Conservation (phyloP, 2,329 filamentous ascomycete genomes). For the Colletotrichum incanum region DNA sequence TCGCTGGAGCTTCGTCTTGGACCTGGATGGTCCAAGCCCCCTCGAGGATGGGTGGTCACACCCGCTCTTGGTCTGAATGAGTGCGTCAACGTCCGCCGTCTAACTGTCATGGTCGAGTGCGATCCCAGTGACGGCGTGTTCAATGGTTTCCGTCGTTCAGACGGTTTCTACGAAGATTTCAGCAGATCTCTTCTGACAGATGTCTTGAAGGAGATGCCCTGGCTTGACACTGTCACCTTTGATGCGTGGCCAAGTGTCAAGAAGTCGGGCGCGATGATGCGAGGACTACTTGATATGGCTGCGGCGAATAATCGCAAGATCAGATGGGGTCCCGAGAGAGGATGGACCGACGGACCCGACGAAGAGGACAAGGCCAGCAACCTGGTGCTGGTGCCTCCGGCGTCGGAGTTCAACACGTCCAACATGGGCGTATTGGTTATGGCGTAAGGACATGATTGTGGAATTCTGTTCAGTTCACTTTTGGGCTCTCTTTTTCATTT, state of each 20-base stretch:
- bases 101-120: constrained; percentile 80
- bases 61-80: constrained; percentile 75
- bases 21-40: constrained; percentile 80
- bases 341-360: constrained; percentile 73
- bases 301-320: constrained; percentile 66
- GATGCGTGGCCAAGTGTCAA: constrained; percentile 79
- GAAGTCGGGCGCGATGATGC: constrained; percentile 76
- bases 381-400: constrained; percentile 31
- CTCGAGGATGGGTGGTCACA: constrained; percentile 79
- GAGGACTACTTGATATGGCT: constrained; percentile 69
- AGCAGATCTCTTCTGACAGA: constrained; percentile 69
- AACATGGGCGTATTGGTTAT: constrained; percentile 41
- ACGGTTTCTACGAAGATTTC: constrained; percentile 81
- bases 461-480: not conserved
- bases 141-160: constrained; percentile 75
- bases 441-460: constrained; percentile 24
- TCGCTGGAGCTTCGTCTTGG: constrained; percentile 80
- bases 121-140: constrained; percentile 80
- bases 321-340: constrained; percentile 78
- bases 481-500: constrained; percentile 18
- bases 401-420: constrained; percentile 26
- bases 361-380: constrained; percentile 49
- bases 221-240: constrained; percentile 74
- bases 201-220: constrained; percentile 71
- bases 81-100: constrained; percentile 69